A percentile compares a stretch with the other conserved stretches of the same genome.
phyloP scores from a whole-genome alignment of 2,329 filamentous ascomycete species.

The Lasiodiplodia sp. region DNA sequence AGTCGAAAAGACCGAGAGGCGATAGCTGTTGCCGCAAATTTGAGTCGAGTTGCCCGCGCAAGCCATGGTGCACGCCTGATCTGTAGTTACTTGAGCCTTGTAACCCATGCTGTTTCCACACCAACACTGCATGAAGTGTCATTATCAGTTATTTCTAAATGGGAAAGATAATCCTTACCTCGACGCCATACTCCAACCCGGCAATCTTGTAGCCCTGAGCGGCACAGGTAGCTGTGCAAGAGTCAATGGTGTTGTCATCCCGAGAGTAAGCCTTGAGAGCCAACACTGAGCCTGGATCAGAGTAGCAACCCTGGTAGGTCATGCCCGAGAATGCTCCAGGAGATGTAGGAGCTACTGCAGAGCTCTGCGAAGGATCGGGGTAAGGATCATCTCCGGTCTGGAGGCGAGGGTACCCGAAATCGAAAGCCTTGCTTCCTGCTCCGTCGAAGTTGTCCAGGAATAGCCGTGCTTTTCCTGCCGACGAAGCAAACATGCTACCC shows the following conservation, averaged over 20 bases:
- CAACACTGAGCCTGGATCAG: constrained; percentile 38
- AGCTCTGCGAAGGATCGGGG: constrained; percentile 39
- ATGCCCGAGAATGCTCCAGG: constrained; percentile 42
- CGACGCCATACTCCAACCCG: constrained; percentile 40
- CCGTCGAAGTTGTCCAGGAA: constrained; percentile 50
- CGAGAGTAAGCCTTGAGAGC: constrained; percentile 38
- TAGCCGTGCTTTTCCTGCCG: constrained; percentile 45
- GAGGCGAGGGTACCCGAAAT: constrained; percentile 47
- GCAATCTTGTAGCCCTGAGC: constrained; percentile 43
- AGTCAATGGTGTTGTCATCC: constrained; percentile 40
- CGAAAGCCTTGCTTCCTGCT: constrained; percentile 41
- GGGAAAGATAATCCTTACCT: background rate
- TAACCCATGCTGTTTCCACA: constrained; percentile 41
- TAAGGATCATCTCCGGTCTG: constrained; percentile 43
- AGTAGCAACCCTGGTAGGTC: constrained; percentile 49
- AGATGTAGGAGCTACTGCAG: constrained; percentile 31
- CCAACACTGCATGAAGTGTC: constrained; percentile 39
- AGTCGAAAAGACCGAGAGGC: constrained; percentile 43
- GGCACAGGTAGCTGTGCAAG: constrained; percentile 41
- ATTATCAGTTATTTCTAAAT: background rate
- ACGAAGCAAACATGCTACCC: constrained; percentile 44
- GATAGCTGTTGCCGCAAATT: constrained; percentile 40
- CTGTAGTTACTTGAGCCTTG: constrained; percentile 38
- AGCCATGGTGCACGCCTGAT: constrained; percentile 39
- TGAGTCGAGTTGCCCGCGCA: constrained; percentile 43